Base-by-base conservation (phyloP, 2,329 filamentous ascomycete genomes). In the Emericellopsis atlantica region DNA sequence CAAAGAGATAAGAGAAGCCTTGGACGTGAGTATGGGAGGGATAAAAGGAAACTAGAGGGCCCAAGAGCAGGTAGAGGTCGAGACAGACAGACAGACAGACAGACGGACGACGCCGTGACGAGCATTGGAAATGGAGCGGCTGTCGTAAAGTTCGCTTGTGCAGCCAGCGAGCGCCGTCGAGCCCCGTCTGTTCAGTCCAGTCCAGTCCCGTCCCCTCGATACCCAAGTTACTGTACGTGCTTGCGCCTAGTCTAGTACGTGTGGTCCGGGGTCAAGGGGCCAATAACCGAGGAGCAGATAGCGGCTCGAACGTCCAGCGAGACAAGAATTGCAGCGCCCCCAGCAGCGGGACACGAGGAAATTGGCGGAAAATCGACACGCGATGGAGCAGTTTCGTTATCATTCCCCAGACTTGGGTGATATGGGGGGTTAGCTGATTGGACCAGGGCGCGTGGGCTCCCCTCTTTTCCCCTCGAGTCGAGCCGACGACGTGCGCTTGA, bases 371-470 rank as follows among this genome's bases (percentile, higher is more conserved):
- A 38, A 12, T 22, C 12, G 36, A n/a, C 29, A 40, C 29, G 14
- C 22, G 40, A 15, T 18, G 31, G 21, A 36, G 35, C 24, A 29
- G 46, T 46, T 52, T 54, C 53, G 53, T 54, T 54, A 55, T 55
- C 53, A 50, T 52, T 55, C 53, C 53, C 53, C 53, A 54, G 53
- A 55, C 50, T 55, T 48, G 51, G 44, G 48, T 49, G 51, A 54
- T 49, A 54, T 47, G 51, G 47, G 44, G 43, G 41, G 35, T 41
- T 47, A 36, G 49, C n/a, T 36, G 39, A 41, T 38, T 34, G 40
- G 43, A 40, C 37, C 37, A 42, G 41, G 9, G n/a, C 8, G 14
- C 6, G 14, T 22, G n/a, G 6, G 9, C 10, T 10, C 36, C 32
- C 32, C 32, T 35, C 32, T 15, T 15, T 35, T 35, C n/a, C 32